These are phyloP conservation scores for Metarhizium sp. DNA, from an alignment of 2,329 filamentous ascomycete genomes.

Conservation along the genomic window DNA sequence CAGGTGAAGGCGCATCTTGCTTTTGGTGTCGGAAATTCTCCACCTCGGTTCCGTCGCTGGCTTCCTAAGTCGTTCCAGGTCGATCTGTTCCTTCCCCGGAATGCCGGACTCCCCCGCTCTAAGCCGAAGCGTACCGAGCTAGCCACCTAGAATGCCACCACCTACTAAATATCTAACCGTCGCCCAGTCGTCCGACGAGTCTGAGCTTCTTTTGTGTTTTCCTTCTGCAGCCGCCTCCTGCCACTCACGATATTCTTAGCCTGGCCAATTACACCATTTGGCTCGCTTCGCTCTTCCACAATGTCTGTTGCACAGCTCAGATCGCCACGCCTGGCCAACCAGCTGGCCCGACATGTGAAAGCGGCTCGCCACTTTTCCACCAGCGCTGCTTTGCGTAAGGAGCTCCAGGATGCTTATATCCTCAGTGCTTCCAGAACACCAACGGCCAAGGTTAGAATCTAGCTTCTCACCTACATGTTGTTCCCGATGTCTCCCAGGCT, in stretches of 20 bases:
- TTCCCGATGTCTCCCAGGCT: neutral
- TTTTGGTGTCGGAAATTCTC: neutral
- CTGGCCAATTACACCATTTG: neutral
- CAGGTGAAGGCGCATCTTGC: neutral
- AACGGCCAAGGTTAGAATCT: constrained; percentile 61
- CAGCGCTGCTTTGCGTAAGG: constrained; percentile 38
- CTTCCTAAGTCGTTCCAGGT: neutral
- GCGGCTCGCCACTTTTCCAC: constrained; percentile 38
- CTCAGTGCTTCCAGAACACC: constrained; percentile 83
- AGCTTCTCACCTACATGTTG: neutral
- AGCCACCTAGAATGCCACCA: neutral
- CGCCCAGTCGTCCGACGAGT: neutral
- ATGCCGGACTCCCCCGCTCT: constrained; percentile 16
- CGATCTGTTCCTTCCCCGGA: neutral
- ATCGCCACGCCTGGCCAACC: constrained; percentile 23
- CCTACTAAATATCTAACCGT: constrained; percentile 2
- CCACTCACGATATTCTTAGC: neutral
- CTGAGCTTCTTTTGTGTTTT: neutral
- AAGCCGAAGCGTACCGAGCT: constrained; percentile 30
- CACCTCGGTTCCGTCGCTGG: constrained; percentile 3
- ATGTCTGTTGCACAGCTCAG: constrained; percentile 25
- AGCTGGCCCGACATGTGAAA: constrained; percentile 30
- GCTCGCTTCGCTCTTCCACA: constrained; percentile 1
- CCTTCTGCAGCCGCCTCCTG: constrained; percentile 1
- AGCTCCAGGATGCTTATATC: constrained; percentile 89